Evolutionary conservation across 495 filamentous ascomycete genomes (phyloP), one percentile per base, ranked within the genome.

Genomic region (Tuber umbilicatum): DNA sequence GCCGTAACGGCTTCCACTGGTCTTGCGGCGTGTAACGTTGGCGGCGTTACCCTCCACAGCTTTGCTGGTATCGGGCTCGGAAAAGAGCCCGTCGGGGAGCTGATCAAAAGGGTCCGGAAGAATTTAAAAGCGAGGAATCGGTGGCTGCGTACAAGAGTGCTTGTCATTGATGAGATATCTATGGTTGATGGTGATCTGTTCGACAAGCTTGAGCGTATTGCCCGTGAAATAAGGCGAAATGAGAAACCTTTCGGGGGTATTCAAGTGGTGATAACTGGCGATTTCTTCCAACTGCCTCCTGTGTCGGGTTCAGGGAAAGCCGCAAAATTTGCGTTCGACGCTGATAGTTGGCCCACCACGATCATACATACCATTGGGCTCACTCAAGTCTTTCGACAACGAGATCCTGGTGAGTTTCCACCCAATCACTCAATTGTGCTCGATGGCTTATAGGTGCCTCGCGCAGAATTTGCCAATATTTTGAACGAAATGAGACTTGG

Each of bases 151-250:
- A 97, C 94, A 0, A 94, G 92, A 77, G 88, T 92, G 27, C 87
- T 99, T 42, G 86, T 99, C 71, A 88, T 99, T 78, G 95, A 99
- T 83, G 95, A 99, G 84, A 91, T 99, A 42, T 98, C 95, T 17
- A 99, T 99, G 95, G 93, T 99, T 16, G 96, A 98, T 81, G 96
- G 92, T 1, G 94, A 98, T 72, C 86, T 99, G 0, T 98, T 98
- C 75, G 95, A 99, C 83, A 99, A 98, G 84, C 87, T 99, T 17
- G 93, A 97, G 74, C 88, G 90, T 71, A 91, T 99, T 79, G 94
- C 93, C n/a, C 86, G 94, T 68, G 87, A 85, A 2, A 85, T 90
- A 72, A 88, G 93, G 68, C 94, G 93, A 4, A 85, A 91, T 12
- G 87, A 92, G 60, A 97, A 93, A 79, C 91, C 96, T 0, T 99